Base-by-base conservation (phyloP, 768 basidiomycete genomes). In the Kwoniella dendrophila region DNA sequence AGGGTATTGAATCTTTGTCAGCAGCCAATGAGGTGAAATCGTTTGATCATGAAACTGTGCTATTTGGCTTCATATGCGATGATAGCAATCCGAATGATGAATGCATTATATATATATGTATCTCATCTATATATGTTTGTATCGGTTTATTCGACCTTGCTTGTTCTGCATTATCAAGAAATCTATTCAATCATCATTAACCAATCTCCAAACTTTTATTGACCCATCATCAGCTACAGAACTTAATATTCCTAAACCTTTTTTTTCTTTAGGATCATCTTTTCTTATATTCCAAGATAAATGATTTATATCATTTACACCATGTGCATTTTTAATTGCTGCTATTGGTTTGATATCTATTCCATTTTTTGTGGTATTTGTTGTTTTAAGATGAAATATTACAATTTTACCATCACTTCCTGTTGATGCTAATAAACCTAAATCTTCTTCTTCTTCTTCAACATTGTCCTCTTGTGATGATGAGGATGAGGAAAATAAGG, bases 211-310 rank as follows among this genome's bases (percentile, higher is more conserved):
- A n/a, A 97, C 83, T 70, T 85, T 86, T 14, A 89, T 83, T 30
- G 81, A 74, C 7, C 91, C 90, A 76, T 97, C 95, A 73, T 99
- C 95, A 0, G 90, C 92, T 4, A 87, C 85, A 1, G 88, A 91
- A 1, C 89, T 90, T 2, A 97, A 79, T 3, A 94, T 54, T 63
- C 88, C 83, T 62, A 86, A 83, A 49, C 73, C 67, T 16, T 82
- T 82, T 1, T 87, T 88, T 20, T n/a, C n/a, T n/a, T n/a, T n/a
- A n/a, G n/a, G n/a, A n/a, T n/a, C n/a, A n/a, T 80, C 74, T 34
- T 88, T 58, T n/a, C 68, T 34, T 1, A 87, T 85, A 79, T 90
- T 92, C 92, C 93, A 98, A 2, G 83, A 82, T 22, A 95, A 84
- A 11, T 85, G 82, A 79, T 99, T 98, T 26, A 93, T 84, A 73